Evolutionary conservation across 371 early-diverging fungal genomes (phyloP).

Genomic region (Circinella umbellata): DNA sequence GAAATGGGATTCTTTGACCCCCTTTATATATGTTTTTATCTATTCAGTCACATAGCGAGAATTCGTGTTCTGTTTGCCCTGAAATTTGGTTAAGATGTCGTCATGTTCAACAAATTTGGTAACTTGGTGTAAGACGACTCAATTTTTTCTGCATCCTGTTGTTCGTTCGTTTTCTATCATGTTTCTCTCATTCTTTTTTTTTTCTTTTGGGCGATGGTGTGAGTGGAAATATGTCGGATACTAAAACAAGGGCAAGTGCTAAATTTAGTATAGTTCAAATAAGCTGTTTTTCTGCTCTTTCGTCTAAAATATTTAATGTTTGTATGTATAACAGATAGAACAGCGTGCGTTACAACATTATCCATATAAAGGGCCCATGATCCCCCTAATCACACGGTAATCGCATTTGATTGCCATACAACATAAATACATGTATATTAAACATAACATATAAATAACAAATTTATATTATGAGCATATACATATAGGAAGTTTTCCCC

Average conservation of each 20-base stretch:
- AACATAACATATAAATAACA: too few species aligned
- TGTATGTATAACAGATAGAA: too few species aligned
- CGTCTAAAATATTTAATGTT: background rate
- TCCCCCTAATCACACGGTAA: constrained; percentile 1
- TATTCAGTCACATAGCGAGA: background rate
- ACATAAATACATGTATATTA: background rate
- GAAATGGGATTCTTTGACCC: too few species aligned
- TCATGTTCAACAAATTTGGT: background rate
- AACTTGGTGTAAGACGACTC: background rate
- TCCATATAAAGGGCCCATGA: background rate
- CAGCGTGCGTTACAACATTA: background rate
- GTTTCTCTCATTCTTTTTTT: background rate
- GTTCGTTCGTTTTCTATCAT: constrained; percentile 1
- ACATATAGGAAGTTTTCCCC: constrained; percentile 3
- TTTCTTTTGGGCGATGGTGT: background rate
- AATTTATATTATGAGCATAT: too few species aligned
- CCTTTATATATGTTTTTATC: background rate
- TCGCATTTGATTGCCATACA: background rate
- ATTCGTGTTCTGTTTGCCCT: too few species aligned
- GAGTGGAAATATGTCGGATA: background rate
- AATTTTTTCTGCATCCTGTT: constrained; percentile 1
- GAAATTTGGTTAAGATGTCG: background rate
- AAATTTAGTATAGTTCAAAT: constrained; percentile 1
- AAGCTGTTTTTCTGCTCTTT: background rate
- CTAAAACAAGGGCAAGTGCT: background rate